These are phyloP conservation scores for Phytophthora pistaciae DNA, from an alignment of 352 stramenopile species.

Conservation along the genomic window DNA sequence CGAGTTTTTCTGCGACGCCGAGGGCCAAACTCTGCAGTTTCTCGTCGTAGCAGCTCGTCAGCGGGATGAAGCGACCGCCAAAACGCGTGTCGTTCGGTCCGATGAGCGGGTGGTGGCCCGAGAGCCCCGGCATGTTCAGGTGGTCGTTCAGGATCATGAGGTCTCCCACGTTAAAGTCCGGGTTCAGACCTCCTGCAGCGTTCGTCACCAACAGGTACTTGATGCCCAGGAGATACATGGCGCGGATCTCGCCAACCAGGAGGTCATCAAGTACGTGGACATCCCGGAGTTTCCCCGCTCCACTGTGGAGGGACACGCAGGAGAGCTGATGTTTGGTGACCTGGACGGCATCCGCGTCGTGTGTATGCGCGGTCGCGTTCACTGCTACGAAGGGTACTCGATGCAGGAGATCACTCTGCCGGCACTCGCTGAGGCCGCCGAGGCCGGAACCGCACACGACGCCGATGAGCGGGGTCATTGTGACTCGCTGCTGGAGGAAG, in stretches of 20 bases:
- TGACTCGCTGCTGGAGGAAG: slow-evolving; percentile 59
- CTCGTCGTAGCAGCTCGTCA: slow-evolving; percentile 93
- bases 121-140: slow-evolving; percentile 93
- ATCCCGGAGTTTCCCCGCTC: slow-evolving; percentile 94
- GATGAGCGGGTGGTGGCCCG: slow-evolving; percentile 92
- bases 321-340: slow-evolving; percentile 93
- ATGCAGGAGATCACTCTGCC: slow-evolving; percentile 94
- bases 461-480: slow-evolving; percentile 60
- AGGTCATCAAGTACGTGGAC: slow-evolving; percentile 92
- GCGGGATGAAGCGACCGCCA: slow-evolving; percentile 93
- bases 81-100: slow-evolving; percentile 95
- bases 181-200: slow-evolving; percentile 94
- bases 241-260: slow-evolving; percentile 80
- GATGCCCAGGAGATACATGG: slow-evolving; percentile 95
- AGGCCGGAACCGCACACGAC: slow-evolving; percentile 96
- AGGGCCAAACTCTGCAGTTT: slow-evolving; percentile 83
- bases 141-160: slow-evolving; percentile 96
- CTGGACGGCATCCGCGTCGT: slow-evolving; percentile 84
- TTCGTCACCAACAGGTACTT: slow-evolving; percentile 97
- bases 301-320: slow-evolving; percentile 94
- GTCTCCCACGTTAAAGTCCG: slow-evolving; percentile 93
- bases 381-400: slow-evolving; percentile 96
- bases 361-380: slow-evolving; percentile 96
- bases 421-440: slow-evolving; percentile 90
- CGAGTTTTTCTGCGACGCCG: slow-evolving; percentile 75